These are phyloP conservation scores for Tolypocladium sp. DNA, from an alignment of 2,329 filamentous ascomycete genomes.

Conservation along the genomic window DNA sequence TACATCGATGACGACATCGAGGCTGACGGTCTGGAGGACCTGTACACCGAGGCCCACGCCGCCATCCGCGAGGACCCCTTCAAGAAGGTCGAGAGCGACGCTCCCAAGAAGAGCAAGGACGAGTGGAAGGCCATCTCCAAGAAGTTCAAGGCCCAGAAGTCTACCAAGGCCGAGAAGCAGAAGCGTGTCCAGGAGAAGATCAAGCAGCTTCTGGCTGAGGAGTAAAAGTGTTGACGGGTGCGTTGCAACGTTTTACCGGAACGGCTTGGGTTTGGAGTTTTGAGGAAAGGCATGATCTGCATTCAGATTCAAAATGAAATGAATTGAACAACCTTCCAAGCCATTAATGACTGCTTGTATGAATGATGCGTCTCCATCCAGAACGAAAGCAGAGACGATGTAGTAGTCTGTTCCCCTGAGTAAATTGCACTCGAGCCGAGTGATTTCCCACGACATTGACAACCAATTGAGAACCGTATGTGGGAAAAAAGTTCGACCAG, in stretches of 20 bases:
- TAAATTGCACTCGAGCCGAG: background rate
- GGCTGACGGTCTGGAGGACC: slow-evolving; percentile 92
- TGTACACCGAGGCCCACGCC: slow-evolving; percentile 91
- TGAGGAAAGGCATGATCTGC: slow-evolving; percentile 22
- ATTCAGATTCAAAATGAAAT: slow-evolving; percentile 22
- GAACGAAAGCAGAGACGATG: background rate
- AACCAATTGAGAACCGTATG: background rate
- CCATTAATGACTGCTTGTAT: background rate
- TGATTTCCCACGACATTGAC: background rate
- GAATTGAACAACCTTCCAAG: slow-evolving; percentile 14
- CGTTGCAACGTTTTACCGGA: slow-evolving; percentile 4
- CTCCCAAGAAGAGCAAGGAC: slow-evolving; percentile 90
- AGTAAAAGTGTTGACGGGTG: slow-evolving; percentile 17
- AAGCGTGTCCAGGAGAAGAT: slow-evolving; percentile 86
- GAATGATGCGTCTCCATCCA: background rate
- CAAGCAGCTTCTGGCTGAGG: slow-evolving; percentile 59
- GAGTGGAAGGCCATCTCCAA: slow-evolving; percentile 92
- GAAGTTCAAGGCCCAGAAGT: slow-evolving; percentile 75
- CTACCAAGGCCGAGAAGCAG: slow-evolving; percentile 75
- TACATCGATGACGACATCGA: slow-evolving; percentile 97
- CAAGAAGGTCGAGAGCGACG: slow-evolving; percentile 75
- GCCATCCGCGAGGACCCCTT: slow-evolving; percentile 96
- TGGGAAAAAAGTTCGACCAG: too few relatives aligned
- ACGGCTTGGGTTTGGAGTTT: slow-evolving; percentile 28
- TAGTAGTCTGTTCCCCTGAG: too few relatives aligned